Conservation (phyloP, 345 rosid genomes). For the Populus davidiana region DNA sequence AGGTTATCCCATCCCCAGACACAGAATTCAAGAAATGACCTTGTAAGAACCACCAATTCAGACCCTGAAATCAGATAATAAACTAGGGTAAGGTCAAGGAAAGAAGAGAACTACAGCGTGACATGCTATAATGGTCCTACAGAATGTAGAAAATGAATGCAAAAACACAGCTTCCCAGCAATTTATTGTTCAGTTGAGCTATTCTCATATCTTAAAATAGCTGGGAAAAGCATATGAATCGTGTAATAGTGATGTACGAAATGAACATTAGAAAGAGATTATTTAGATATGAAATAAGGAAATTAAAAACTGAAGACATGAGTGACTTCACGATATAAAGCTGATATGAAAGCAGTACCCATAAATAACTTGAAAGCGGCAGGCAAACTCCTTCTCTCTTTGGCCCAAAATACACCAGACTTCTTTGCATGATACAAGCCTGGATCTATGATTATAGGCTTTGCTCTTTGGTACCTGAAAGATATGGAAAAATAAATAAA, state of each 20-base stretch:
- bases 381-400: slow-evolving; percentile 81
- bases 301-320: neutral
- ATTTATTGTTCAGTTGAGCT: neutral
- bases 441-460: slow-evolving; percentile 85
- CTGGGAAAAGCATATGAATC: neutral
- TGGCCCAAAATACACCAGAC: slow-evolving; percentile 82
- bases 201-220: neutral
- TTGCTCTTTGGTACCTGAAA: slow-evolving; percentile 73
- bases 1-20: slow-evolving; percentile 98
- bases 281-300: neutral
- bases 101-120: neutral
- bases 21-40: slow-evolving; percentile 81
- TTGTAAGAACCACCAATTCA: slow-evolving; percentile 66
- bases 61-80: slow-evolving; percentile 51
- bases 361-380: slow-evolving; percentile 81
- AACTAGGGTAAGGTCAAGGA: neutral
- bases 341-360: slow-evolving; percentile 44
- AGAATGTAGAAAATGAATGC: neutral
- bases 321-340: neutral
- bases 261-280: neutral
- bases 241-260: neutral
- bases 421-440: slow-evolving; percentile 83
- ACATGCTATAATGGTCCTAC: neutral
- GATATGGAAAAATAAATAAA: neutral
- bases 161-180: neutral